Conservation (phyloP, 2,329 filamentous ascomycete genomes). For the Metarhizium sp. region DNA sequence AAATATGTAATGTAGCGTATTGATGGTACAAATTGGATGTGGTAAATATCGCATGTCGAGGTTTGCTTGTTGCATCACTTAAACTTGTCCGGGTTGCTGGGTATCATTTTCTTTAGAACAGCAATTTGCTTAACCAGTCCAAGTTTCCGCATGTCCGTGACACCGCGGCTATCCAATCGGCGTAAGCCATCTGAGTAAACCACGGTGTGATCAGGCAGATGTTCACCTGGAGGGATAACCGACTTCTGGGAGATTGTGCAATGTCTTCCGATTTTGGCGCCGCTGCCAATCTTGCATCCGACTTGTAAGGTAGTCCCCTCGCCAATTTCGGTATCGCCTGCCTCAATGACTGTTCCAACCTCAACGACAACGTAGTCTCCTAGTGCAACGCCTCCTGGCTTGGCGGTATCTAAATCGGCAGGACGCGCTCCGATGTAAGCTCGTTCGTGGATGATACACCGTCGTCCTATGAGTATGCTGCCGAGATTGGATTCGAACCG, state of each 20-base stretch:
- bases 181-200: slow-evolving; percentile 56
- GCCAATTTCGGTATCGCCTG: slow-evolving; percentile 51
- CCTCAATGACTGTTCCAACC: slow-evolving; percentile 49
- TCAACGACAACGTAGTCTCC: slow-evolving; percentile 55
- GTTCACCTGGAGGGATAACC: slow-evolving; percentile 45
- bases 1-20: neutral
- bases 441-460: slow-evolving; percentile 73
- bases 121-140: slow-evolving; percentile 60
- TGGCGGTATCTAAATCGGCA: slow-evolving; percentile 13
- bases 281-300: slow-evolving; percentile 48
- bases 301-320: slow-evolving; percentile 53
- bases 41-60: neutral
- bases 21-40: neutral
- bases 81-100: slow-evolving; percentile 48
- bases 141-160: slow-evolving; percentile 53
- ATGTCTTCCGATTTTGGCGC: slow-evolving; percentile 55
- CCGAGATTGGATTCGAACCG: slow-evolving; percentile 70
- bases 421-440: slow-evolving; percentile 41
- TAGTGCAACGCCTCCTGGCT: slow-evolving; percentile 41
- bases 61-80: slow-evolving; percentile 16
- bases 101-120: slow-evolving; percentile 56
- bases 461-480: slow-evolving; percentile 70
- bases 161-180: slow-evolving; percentile 49
- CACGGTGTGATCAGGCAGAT: slow-evolving; percentile 58
- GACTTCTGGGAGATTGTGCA: slow-evolving; percentile 62